Evolutionary conservation across 306 rosid species (phyloP).

Genomic region (Quercus mongolica): DNA sequence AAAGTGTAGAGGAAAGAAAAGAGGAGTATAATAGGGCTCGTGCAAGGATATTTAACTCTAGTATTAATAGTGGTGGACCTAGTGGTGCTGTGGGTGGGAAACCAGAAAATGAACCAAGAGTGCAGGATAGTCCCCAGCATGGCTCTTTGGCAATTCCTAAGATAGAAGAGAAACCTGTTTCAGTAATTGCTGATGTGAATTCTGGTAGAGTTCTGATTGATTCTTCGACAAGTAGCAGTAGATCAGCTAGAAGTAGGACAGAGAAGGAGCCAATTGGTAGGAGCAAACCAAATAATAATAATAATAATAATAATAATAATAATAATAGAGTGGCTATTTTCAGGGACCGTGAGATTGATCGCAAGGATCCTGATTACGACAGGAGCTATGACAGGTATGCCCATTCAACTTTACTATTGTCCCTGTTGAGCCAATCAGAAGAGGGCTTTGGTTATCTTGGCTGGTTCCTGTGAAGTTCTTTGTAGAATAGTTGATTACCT

Average conservation of each 20-base stretch:
- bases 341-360: slow-evolving; percentile 86
- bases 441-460: neutral
- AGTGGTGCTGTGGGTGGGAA: slow-evolving; percentile 46
- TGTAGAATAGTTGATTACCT: neutral
- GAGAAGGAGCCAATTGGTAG: slow-evolving; percentile 81
- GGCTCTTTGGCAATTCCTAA: slow-evolving; percentile 48
- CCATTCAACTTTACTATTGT: neutral
- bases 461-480: neutral
- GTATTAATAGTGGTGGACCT: slow-evolving; percentile 32
- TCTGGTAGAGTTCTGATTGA: slow-evolving; percentile 55
- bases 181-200: slow-evolving; percentile 51
- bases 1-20: slow-evolving; percentile 96
- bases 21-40: slow-evolving; percentile 98
- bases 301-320: no score
- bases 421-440: no score
- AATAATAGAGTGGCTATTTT: slow-evolving; percentile 79
- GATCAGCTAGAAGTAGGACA: slow-evolving; percentile 72
- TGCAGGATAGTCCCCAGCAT: slow-evolving; percentile 52
- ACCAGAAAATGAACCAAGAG: slow-evolving; percentile 61
- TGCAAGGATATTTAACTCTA: slow-evolving; percentile 84
- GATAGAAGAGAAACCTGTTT: slow-evolving; percentile 56
- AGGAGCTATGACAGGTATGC: slow-evolving; percentile 83
- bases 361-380: slow-evolving; percentile 96
- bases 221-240: slow-evolving; percentile 55
- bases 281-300: slow-evolving; percentile 51